Evolutionary conservation across 495 filamentous ascomycete species (phyloP).

Genomic region (Lasiosphaeriaceae sp.): DNA sequence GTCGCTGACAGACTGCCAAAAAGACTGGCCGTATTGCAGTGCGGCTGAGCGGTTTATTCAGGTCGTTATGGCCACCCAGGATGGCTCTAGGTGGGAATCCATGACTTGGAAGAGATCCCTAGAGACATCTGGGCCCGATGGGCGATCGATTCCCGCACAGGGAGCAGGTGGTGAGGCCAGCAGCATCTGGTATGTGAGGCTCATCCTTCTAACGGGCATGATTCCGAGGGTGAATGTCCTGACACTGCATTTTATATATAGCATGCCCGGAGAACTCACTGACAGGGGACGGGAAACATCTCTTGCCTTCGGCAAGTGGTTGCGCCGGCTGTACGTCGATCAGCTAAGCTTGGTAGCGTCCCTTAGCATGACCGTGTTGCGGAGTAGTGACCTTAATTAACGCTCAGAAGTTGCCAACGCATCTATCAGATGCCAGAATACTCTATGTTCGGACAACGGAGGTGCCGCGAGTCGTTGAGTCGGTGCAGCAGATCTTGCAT

Average conservation of each 20-base stretch:
- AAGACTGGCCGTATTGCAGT: neutral
- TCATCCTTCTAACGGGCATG: neutral
- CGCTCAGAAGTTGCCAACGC: neutral
- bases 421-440: neutral
- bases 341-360: neutral
- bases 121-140: neutral
- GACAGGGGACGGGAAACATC: neutral
- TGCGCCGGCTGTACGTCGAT: neutral
- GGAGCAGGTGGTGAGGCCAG: neutral
- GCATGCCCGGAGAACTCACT: neutral
- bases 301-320: neutral
- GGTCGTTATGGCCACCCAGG: neutral
- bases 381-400: neutral
- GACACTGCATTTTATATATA: neutral
- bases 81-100: neutral
- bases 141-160: neutral
- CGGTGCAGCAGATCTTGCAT: neutral
- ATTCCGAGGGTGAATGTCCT: neutral
- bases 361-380: neutral
- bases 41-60: neutral
- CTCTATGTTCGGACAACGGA: neutral
- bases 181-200: neutral
- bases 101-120: neutral
- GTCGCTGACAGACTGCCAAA: neutral
- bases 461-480: neutral